Percentiles rank a stretch among this genome's conserved stretches.
These are phyloP conservation scores for Sideroxylon spinosum DNA, from an alignment of 179 eudicot species.

Conservation along the genomic window DNA sequence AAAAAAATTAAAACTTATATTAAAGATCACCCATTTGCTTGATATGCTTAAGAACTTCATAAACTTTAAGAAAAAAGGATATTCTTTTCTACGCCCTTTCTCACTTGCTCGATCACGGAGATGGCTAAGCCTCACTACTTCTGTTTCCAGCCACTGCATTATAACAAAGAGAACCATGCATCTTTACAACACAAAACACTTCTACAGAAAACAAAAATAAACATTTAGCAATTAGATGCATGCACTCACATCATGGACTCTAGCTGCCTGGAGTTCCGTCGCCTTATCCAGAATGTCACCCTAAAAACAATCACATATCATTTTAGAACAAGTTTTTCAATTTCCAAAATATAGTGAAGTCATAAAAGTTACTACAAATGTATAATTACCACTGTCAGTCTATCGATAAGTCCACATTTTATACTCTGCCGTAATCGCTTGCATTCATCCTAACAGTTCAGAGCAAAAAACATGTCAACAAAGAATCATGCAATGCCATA, in stretches of 20 bases:
- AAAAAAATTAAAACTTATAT: neutral
- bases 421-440: slow-evolving; percentile 94
- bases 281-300: slow-evolving; percentile 93
- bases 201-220: neutral
- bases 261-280: slow-evolving; percentile 65
- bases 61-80: slow-evolving; percentile 49
- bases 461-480: slow-evolving; percentile 18
- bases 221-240: neutral
- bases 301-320: slow-evolving; percentile 36
- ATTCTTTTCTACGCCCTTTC: slow-evolving; percentile 84
- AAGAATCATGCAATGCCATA: neutral
- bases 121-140: slow-evolving; percentile 71
- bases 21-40: neutral
- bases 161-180: slow-evolving; percentile 16
- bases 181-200: neutral
- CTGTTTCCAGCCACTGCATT: slow-evolving; percentile 91
- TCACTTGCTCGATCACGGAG: slow-evolving; percentile 99
- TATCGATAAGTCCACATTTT: slow-evolving; percentile 83
- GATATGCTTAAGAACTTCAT: neutral
- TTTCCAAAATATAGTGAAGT: neutral
- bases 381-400: slow-evolving; percentile 80
- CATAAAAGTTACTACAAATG: neutral
- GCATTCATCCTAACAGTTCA: slow-evolving; percentile 79
- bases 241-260: slow-evolving; percentile 79
- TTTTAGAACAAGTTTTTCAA: slow-evolving; percentile 6